Evolutionary conservation across 345 rosid genomes (phyloP), one percentile per base, ranked within the genome.

Genomic region (Aethionema arabicum): DNA sequence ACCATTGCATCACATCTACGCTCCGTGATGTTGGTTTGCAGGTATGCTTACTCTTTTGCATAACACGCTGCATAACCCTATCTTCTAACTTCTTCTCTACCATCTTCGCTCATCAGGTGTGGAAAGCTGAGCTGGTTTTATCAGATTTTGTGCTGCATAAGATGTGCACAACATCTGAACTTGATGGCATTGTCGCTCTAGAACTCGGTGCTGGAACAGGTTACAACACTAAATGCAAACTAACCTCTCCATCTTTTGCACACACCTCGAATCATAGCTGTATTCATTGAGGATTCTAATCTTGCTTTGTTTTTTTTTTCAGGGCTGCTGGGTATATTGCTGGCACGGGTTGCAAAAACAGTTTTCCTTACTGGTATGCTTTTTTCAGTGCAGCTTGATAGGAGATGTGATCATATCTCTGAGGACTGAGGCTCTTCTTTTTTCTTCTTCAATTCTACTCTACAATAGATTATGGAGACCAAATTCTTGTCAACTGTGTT

Each of bases 181-280:
- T 89, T 42, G 78, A 77, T 75, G 86, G 76, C 51, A 69, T 67
- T 51, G 66, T 76, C 32, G 70, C 81, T 9, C 46, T 89, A 5
- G 96, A 85, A 72, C 93, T 92, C 58, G 98, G 98, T 64, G 85
- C 93, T 74, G 96, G 96, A 74, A 89, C 95, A 65, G 97, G 97
- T 89, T 42, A 29, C 29, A 21, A 21, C 14, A 43, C 7, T 43
- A 3, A 43, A n/a, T 43, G 6, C 6, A 35, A 35, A 21, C 27
- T 21, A 21, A 21, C 27, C 27, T 21, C 27, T 21, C 27, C 27
- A 21, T 21, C 27, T 21, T 21, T 21, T 21, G 27, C 27, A 21
- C 27, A 21, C 27, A 21, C 27, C 27, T 21, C 27, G 27, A 21
- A 21, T 21, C 27, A 21, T 21, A 21, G 27, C 27, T 21, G 5